Percentiles rank a stretch among this genome's conserved stretches.
Conservation (phyloP, 371 early-diverging fungal species). For the Syncephalastrum contaminatum region DNA sequence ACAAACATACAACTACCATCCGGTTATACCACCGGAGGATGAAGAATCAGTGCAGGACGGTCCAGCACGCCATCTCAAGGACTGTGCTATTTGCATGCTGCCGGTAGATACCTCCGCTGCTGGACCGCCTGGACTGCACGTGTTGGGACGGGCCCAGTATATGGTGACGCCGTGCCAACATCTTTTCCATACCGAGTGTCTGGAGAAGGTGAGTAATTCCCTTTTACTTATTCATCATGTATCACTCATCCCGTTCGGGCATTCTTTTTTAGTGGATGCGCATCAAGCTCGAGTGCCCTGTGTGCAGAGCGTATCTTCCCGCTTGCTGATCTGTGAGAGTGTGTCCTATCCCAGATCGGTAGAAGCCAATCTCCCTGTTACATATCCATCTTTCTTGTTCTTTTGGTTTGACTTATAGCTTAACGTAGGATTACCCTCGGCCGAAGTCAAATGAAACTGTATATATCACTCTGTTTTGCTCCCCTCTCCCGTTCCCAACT, state of each 20-base stretch:
- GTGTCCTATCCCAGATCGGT: not conserved
- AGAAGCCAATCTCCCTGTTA: no score
- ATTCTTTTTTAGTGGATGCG: slow-evolving; percentile 70
- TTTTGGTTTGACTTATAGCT: no score
- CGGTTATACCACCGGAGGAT: slow-evolving; percentile 49
- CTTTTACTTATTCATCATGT: not conserved
- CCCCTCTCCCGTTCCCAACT: no score
- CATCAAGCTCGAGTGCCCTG: slow-evolving; percentile 79
- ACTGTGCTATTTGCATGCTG: slow-evolving; percentile 81
- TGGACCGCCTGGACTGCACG: slow-evolving; percentile 46
- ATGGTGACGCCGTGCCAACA: slow-evolving; percentile 88
- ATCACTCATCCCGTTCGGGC: not conserved
- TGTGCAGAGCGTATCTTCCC: slow-evolving; percentile 67
- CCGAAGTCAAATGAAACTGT: no score
- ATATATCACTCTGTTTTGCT: no score
- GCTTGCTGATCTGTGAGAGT: slow-evolving; percentile 31
- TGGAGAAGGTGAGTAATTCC: slow-evolving; percentile 51
- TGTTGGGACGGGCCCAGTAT: slow-evolving; percentile 57
- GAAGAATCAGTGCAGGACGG: slow-evolving; percentile 35
- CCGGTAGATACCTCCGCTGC: slow-evolving; percentile 50
- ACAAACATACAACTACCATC: slow-evolving; percentile 71
- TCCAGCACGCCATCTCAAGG: slow-evolving; percentile 27
- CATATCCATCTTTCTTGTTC: no score
- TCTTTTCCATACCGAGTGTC: slow-evolving; percentile 79
- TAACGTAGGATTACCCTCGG: no score